Evolutionary conservation across 345 rosid species (phyloP), one percentile per base, ranked within the genome.

Genomic region (Heritiera littoralis): DNA sequence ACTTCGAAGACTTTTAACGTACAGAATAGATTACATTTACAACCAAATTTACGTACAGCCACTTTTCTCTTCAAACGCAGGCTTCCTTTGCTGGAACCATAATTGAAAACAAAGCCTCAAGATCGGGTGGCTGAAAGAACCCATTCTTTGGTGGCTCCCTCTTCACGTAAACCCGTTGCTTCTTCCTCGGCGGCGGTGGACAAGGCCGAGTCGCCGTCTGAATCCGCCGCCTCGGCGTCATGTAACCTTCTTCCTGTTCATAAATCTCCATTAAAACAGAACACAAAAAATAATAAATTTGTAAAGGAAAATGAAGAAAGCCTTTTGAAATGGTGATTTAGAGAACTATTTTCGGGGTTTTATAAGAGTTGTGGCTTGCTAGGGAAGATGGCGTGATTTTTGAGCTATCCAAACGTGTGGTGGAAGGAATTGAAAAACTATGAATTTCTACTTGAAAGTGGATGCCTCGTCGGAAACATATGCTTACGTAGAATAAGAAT

Each of bases 141-240:
- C 91, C 94, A 0, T 86, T 84, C 79, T 83, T 87, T 0, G 94
- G 98, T 6, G 91, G 89, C 35, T 76, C 81, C 30, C 64, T 73
- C 77, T 35, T 80, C 32, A 7, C 45, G 3, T 54, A 49, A 5
- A 76, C 9, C 23, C 59, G 40, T 18, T 82, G 80, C 81, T 86
- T 93, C 92, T 87, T 93, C 85, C 77, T 89, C 20, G 94, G 88
- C 3, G 94, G 88, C 0, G 96, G 93, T 0, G 94, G 96, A 77
- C 89, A 88, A 12, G 41, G 12, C 40, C 80, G 71, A 11, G 74
- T 52, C 10, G 80, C 84, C 73, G 86, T 60, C 15, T 46, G 88
- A 35, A 86, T 88, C 28, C 75, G 80, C 75, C 80, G 86, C 52
- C 81, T 87, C 18, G 98, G 98, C 9, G 94, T 93, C 72, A 68